A percentile compares a stretch with the other conserved stretches of the same genome.
These are phyloP conservation scores for Epichloe baconii DNA, from an alignment of 2,329 filamentous ascomycete species.

Conservation along the genomic window DNA sequence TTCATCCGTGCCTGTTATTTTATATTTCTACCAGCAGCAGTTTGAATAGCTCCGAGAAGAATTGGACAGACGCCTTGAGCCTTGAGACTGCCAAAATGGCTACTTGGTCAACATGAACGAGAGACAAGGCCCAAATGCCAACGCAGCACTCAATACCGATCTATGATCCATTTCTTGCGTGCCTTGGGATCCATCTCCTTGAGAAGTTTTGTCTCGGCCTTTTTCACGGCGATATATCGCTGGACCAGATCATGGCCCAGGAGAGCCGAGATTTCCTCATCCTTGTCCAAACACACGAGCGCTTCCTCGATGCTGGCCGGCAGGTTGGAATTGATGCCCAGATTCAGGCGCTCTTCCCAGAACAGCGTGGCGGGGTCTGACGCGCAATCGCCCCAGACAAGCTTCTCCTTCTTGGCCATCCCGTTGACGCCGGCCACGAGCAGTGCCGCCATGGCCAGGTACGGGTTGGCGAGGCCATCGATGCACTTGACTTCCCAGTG, in stretches of 20 bases:
- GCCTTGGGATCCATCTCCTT: constrained; percentile 31
- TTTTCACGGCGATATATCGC: constrained; percentile 46
- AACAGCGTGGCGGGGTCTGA: constrained; percentile 40
- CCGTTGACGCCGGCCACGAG: constrained; percentile 19
- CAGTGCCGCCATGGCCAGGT: constrained; percentile 38
- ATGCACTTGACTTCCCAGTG: constrained; percentile 70
- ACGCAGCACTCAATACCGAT: constrained; percentile 36
- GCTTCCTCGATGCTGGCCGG: constrained; percentile 43
- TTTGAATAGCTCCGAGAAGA: no score
- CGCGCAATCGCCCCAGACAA: constrained; percentile 40
- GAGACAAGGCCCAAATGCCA: background rate
- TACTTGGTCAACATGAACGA: no score
- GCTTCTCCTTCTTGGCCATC: constrained; percentile 16
- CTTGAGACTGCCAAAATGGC: no score
- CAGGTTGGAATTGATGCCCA: constrained; percentile 41
- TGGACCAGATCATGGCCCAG: constrained; percentile 39
- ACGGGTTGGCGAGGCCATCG: constrained; percentile 72
- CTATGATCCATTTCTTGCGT: constrained; percentile 47
- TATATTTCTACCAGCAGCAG: background rate
- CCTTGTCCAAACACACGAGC: constrained; percentile 34
- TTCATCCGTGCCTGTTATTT: background rate
- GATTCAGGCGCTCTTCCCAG: constrained; percentile 30
- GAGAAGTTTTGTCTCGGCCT: constrained; percentile 34
- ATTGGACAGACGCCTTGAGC: no score
- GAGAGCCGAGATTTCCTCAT: constrained; percentile 30